Percentiles rank a stretch among this genome's conserved stretches.
These are phyloP conservation scores for Xylaria polymorpha DNA, from an alignment of 2,329 filamentous ascomycete species.

Conservation along the genomic window DNA sequence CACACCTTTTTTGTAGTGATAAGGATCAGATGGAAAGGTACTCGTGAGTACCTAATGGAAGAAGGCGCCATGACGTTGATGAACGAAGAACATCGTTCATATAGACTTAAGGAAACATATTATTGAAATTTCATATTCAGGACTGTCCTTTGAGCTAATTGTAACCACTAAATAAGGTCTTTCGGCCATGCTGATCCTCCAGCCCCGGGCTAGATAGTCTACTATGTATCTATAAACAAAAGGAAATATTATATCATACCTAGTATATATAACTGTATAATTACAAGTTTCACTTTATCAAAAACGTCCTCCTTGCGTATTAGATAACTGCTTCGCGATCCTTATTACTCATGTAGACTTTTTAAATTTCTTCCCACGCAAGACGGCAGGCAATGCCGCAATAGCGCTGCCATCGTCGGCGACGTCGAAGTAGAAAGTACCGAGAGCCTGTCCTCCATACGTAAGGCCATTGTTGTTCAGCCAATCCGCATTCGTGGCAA, in stretches of 20 bases:
- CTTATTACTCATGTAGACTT: constrained; percentile 8
- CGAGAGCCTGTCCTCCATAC: constrained; percentile 40
- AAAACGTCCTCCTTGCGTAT: not conserved
- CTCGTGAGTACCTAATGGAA: not conserved
- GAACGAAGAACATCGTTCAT: too few relatives aligned
- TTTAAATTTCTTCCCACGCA: constrained; percentile 30
- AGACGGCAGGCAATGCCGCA: constrained; percentile 32
- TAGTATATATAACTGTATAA: not conserved
- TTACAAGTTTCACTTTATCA: not conserved
- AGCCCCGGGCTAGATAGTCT: too few relatives aligned
- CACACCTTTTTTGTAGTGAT: not conserved
- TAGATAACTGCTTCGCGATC: not conserved
- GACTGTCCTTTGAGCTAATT: too few relatives aligned
- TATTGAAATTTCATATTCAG: too few relatives aligned
- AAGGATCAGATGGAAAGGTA: not conserved
- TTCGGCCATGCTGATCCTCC: too few relatives aligned
- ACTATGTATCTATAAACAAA: not conserved
- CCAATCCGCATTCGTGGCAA: constrained; percentile 40
- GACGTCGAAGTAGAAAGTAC: constrained; percentile 43
- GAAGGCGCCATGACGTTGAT: not conserved
- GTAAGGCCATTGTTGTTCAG: constrained; percentile 34
- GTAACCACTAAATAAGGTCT: too few relatives aligned
- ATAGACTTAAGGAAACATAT: too few relatives aligned
- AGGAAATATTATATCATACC: not conserved
- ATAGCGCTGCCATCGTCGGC: constrained; percentile 37